Evolutionary conservation across 1,139 yeast genomes (phyloP).

Genomic region (Hansenula lynferdii): DNA sequence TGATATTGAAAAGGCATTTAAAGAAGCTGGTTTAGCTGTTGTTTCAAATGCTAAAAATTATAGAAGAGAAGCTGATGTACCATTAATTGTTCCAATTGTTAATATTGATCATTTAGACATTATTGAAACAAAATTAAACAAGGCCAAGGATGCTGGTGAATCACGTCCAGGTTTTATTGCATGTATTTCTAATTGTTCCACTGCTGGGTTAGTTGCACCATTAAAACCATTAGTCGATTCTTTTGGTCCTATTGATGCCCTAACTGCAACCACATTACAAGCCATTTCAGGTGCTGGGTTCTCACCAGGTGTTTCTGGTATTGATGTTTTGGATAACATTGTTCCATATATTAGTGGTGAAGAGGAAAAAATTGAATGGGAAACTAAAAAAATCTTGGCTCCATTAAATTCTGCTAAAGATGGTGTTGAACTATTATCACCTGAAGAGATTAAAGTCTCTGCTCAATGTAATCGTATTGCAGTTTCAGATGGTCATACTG

Average conservation of each 20-base stretch:
- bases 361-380: slow-evolving; percentile 99
- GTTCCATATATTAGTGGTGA: slow-evolving; percentile 96
- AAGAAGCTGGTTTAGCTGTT: slow-evolving; percentile 75
- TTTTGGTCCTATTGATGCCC: slow-evolving; percentile 84
- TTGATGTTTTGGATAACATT: slow-evolving; percentile 89
- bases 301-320: slow-evolving; percentile 96
- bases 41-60: slow-evolving; percentile 95
- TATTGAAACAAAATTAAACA: slow-evolving; percentile 54
- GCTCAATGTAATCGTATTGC: slow-evolving; percentile 98
- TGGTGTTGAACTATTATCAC: slow-evolving; percentile 60
- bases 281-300: slow-evolving; percentile 99
- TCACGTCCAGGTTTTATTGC: slow-evolving; percentile 75
- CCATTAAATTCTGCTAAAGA: slow-evolving; percentile 39
- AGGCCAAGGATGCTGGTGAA: slow-evolving; percentile 48
- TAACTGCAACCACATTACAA: slow-evolving; percentile 90
- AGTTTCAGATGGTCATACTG: slow-evolving; percentile 97
- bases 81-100: slow-evolving; percentile 91
- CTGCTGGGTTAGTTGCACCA: slow-evolving; percentile 97
- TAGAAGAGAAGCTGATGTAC: slow-evolving; percentile 84
- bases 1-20: slow-evolving; percentile 79
- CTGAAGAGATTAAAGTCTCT: slow-evolving; percentile 75
- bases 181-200: slow-evolving; percentile 96
- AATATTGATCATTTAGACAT: slow-evolving; percentile 90
- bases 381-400: slow-evolving; percentile 92
- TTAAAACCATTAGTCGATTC: slow-evolving; percentile 83